phyloP scores from a whole-genome alignment of 805 yeast species.

The Tetrapisispora arboricola region DNA sequence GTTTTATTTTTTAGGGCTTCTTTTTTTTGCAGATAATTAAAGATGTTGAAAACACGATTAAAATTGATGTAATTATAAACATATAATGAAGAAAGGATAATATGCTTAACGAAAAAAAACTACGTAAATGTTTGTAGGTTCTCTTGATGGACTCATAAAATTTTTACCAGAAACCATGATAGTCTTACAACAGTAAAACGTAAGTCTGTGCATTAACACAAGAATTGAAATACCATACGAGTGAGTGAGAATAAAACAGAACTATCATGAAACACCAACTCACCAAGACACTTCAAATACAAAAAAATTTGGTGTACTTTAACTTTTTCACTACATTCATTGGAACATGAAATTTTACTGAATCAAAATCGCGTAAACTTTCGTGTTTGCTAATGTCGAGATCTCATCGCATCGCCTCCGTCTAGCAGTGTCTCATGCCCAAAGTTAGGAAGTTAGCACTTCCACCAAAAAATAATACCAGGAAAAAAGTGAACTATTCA shows the following conservation, averaged over 20 bases:
- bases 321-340: too few species aligned
- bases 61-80: not conserved
- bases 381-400: not conserved
- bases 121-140: too few species aligned
- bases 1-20: not conserved
- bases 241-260: too few species aligned
- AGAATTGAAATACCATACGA: too few species aligned
- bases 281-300: not conserved
- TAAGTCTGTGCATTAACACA: too few species aligned
- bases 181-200: too few species aligned
- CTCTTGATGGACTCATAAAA: too few species aligned
- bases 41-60: not conserved
- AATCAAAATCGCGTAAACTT: not conserved
- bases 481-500: too few species aligned
- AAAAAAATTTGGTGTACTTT: not conserved
- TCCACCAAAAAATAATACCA: too few species aligned
- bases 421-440: not conserved
- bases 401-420: not conserved
- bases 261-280: not conserved
- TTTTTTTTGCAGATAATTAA: not conserved
- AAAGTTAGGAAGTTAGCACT: not conserved
- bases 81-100: not conserved
- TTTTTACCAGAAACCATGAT: too few species aligned
- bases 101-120: too few species aligned
- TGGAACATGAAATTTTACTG: too few species aligned